Evolutionary conservation across 2,329 filamentous ascomycete species (phyloP).

Genomic region (Juglanconis sp.): DNA sequence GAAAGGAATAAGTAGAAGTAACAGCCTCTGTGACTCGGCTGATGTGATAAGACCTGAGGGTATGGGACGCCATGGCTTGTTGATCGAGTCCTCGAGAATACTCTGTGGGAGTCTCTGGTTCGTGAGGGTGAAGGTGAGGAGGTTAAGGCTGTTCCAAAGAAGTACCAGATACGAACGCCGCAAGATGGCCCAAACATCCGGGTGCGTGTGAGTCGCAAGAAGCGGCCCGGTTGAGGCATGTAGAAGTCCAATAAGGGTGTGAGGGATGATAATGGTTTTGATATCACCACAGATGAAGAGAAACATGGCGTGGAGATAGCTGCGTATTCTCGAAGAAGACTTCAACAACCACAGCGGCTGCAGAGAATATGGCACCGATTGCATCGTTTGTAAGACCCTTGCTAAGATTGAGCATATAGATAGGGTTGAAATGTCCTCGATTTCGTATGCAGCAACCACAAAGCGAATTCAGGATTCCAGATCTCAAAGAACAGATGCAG

Average conservation of each 20-base stretch:
- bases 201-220: not conserved
- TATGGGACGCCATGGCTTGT: not conserved
- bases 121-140: not conserved
- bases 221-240: too few species aligned
- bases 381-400: too few species aligned
- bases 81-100: not conserved
- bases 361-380: not conserved
- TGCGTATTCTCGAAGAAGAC: not conserved
- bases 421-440: too few species aligned
- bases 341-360: not conserved
- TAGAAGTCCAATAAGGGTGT: not conserved
- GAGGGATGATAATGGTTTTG: not conserved
- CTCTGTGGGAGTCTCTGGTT: not conserved
- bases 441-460: too few species aligned
- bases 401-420: too few species aligned
- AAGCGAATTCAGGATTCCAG: too few species aligned
- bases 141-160: not conserved
- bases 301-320: not conserved
- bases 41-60: not conserved
- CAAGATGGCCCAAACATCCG: not conserved
- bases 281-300: not conserved
- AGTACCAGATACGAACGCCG: not conserved
- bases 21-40: not conserved
- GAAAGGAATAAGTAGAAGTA: not conserved
- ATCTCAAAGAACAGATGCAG: too few species aligned